Base-by-base conservation (phyloP, 345 rosid genomes). In the Carallia pectinifolia region DNA sequence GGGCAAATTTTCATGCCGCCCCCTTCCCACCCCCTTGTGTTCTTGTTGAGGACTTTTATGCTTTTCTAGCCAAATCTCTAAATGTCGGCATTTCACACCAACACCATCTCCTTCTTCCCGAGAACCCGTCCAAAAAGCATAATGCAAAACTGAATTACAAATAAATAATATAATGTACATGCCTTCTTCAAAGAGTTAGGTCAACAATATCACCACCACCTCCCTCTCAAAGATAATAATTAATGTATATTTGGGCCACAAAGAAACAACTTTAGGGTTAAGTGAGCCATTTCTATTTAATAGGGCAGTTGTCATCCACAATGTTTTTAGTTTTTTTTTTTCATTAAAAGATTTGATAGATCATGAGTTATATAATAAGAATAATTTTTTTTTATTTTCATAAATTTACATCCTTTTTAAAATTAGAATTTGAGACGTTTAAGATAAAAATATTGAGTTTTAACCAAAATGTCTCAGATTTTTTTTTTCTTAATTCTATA, bases 231-330 rank as follows among this genome's bases (percentile, higher is more conserved):
- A 23, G 23, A 23, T 23, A 23, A 23, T 23, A 23, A 23, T 23
- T 23, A 23, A 23, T 23, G 23, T 37, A 16, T 56, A 67, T 30
- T 6, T 44, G 36, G 31, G 36, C 53, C n/a, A 58, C 29, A 37
- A 12, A 17, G 39, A 68, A 40, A 68, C 38, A 62, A 7, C 6
- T 27, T n/a, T 6, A 18, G 50, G 16, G 16, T 38, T 54, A 65
- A 64, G 71, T 67, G 59, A 72, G 82, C 76, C 80, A 80, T 72
- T 50, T 40, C 69, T 48, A 44, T 5, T n/a, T 68, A 78, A 83
- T 70, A 75, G 58, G 78, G 74, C 72, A 10, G 80, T 77, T 34
- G 83, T 61, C 58, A 77, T 65, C 27, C 23, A 23, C 23, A 23
- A 23, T 23, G 23, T 23, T 23, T 23, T 23, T 23, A 23, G 23